Percentiles rank a stretch among this genome's conserved stretches.
Evolutionary conservation across 176 grass and related monocot species (phyloP).

Genomic region (Phoenix roebelenii): DNA sequence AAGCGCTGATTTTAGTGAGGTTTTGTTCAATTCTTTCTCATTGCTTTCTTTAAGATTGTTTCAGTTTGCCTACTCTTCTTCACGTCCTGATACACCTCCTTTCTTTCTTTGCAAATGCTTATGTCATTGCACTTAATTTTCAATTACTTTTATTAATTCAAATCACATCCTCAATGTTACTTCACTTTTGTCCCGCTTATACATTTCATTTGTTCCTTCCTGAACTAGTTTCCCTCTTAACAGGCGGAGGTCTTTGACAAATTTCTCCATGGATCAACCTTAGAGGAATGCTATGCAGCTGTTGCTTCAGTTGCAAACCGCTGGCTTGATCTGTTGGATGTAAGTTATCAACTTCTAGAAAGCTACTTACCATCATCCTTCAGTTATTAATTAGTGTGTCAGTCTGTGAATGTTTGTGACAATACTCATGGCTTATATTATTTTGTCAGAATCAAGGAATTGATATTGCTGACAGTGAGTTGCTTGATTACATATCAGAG

Average conservation of each 20-base stretch:
- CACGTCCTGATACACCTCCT: too few relatives aligned
- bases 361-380: background rate
- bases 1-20: too few relatives aligned
- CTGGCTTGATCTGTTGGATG: constrained; percentile 88
- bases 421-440: constrained; percentile 8
- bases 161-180: too few relatives aligned
- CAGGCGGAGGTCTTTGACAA: constrained; percentile 97
- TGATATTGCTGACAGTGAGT: constrained; percentile 87
- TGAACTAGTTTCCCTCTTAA: constrained; percentile 20
- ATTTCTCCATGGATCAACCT: constrained; percentile 93
- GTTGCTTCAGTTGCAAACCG: constrained; percentile 93
- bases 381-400: background rate
- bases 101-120: too few relatives aligned
- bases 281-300: constrained; percentile 94
- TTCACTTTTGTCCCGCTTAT: too few relatives aligned
- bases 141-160: too few relatives aligned
- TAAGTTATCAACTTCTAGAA: constrained; percentile 29
- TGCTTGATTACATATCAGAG: constrained; percentile 93
- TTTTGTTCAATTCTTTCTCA: too few relatives aligned
- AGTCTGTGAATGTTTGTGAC: constrained; percentile 20
- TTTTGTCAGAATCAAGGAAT: constrained; percentile 82
- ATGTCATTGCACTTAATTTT: too few relatives aligned
- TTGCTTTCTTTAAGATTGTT: too few relatives aligned
- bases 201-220: too few relatives aligned
- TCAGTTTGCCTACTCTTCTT: too few relatives aligned